These are phyloP conservation scores for Syzygium grande DNA, from an alignment of 345 rosid species.

Conservation along the genomic window DNA sequence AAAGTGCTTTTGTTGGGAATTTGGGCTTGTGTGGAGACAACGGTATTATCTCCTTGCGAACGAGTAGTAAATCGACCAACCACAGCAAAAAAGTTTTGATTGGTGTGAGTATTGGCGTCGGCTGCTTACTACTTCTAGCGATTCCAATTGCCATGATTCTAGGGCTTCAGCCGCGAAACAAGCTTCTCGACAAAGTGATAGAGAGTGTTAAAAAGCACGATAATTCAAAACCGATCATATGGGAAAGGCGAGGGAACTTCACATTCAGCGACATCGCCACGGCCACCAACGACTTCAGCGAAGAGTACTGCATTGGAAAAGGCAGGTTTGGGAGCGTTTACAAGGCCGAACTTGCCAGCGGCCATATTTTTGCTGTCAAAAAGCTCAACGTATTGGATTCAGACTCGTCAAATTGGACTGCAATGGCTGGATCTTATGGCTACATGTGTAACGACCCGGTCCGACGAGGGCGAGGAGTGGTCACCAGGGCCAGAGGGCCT, in stretches of 20 bases:
- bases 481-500: no score
- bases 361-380: constrained; percentile 49
- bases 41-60: constrained; percentile 28
- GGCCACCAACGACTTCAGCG: constrained; percentile 43
- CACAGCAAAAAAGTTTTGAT: constrained; percentile 16
- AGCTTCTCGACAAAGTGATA: constrained; percentile 18
- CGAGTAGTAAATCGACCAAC: constrained; percentile 6
- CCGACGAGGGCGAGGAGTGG: no score
- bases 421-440: constrained; percentile 49
- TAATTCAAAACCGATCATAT: constrained; percentile 21
- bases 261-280: constrained; percentile 44
- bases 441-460: no score
- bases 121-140: constrained; percentile 11
- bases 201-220: not conserved
- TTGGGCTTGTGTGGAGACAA: constrained; percentile 45
- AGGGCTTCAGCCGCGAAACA: not conserved
- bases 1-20: constrained; percentile 30
- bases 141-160: not conserved
- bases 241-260: constrained; percentile 49
- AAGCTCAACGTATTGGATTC: constrained; percentile 25
- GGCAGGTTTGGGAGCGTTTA: constrained; percentile 67
- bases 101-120: constrained; percentile 26
- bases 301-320: constrained; percentile 40
- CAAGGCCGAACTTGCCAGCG: constrained; percentile 31
- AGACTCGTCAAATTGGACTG: constrained; percentile 49